A percentile compares a stretch with the other conserved stretches of the same genome.
phyloP scores from a whole-genome alignment of 2,329 filamentous ascomycete genomes.

The Aspergillus pseudoviridinutans region DNA sequence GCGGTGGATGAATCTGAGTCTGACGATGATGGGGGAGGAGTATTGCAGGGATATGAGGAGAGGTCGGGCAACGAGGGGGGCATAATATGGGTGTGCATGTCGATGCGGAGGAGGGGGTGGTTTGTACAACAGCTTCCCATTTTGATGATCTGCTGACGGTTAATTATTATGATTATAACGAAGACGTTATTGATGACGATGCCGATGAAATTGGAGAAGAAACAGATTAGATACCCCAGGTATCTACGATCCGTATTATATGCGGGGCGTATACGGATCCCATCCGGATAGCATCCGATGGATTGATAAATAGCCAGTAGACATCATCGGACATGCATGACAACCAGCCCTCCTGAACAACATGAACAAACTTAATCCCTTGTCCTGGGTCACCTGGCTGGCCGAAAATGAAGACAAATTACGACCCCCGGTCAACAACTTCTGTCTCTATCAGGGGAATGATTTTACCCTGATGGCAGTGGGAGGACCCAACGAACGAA shows the following conservation, averaged over 20 bases:
- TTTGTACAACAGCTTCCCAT: conserved; percentile 1
- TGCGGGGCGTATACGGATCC: conserved; percentile 4
- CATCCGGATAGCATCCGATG: conserved; percentile 5
- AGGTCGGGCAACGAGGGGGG: conserved; percentile 14
- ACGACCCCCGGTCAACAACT: conserved; percentile 14
- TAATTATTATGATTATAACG: not conserved
- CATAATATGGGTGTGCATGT: conserved; percentile 20
- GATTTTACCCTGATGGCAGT: conserved; percentile 20
- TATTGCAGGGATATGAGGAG: conserved; percentile 5
- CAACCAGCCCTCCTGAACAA: not conserved
- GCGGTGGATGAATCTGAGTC: too few species aligned
- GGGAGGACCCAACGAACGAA: conserved; percentile 15
- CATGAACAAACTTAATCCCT: not conserved
- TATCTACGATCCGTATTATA: not conserved
- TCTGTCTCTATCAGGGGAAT: conserved; percentile 13
- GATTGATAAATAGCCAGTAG: not conserved
- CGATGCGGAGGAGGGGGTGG: conserved; percentile 12
- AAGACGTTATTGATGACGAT: not conserved
- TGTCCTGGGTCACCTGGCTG: conserved; percentile 11
- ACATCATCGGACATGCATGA: too few species aligned
- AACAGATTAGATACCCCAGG: not conserved
- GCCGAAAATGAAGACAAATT: conserved; percentile 11
- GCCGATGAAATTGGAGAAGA: not conserved
- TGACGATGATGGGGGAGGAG: not conserved
- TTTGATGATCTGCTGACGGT: not conserved